Percentiles rank a stretch among this genome's conserved stretches.
phyloP scores from a whole-genome alignment of 139 green algal species.

The Protoeuglena noctilucae region DNA sequence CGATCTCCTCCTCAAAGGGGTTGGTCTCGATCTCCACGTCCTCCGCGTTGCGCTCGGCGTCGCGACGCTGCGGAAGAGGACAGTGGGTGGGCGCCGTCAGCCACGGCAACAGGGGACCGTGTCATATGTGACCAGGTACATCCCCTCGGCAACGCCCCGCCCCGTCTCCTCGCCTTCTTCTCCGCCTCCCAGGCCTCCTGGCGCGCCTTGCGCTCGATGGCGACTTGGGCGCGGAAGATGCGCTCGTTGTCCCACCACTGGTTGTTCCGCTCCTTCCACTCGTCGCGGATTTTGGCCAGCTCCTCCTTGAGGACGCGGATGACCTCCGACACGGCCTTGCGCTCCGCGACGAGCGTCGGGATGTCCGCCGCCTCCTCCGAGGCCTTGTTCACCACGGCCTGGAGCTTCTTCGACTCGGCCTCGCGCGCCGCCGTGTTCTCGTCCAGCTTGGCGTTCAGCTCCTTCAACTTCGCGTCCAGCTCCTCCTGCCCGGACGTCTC shows the following conservation, averaged over 20 bases:
- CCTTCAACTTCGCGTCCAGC: slow-evolving; percentile 5
- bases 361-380: background rate
- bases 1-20: background rate
- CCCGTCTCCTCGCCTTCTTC: background rate
- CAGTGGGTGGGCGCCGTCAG: too few species aligned
- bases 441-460: slow-evolving; percentile 3
- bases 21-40: background rate
- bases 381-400: background rate
- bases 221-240: slow-evolving; percentile 5
- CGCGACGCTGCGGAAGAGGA: background rate
- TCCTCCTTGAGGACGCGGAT: background rate
- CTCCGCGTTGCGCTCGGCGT: background rate
- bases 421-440: background rate
- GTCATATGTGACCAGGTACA: too few species aligned
- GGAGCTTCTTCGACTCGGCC: background rate
- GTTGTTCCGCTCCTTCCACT: slow-evolving; percentile 1
- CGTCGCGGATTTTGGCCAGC: background rate
- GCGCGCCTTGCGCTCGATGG: slow-evolving; percentile 8
- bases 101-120: too few species aligned
- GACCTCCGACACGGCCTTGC: background rate
- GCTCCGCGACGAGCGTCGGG: background rate
- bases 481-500: background rate
- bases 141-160: too few species aligned
- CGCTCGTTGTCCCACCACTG: slow-evolving; percentile 5
- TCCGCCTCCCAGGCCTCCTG: background rate